Base-by-base conservation (phyloP, 345 rosid species). In the Angophora floribunda region DNA sequence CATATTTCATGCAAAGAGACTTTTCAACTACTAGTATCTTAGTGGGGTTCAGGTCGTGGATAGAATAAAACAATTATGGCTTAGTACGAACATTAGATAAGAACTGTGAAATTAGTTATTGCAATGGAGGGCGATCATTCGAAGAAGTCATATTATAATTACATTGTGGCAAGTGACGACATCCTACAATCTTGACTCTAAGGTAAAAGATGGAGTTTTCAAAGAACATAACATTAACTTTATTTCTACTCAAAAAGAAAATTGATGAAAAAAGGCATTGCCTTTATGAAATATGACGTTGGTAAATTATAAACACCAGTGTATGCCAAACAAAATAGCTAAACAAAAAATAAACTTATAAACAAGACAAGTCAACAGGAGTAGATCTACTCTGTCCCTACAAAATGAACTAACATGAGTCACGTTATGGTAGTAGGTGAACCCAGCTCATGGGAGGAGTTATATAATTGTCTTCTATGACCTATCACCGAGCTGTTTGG, bases 81-180 rank as follows among this genome's bases (percentile, higher is more conserved):
- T 28, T 0, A 0, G 28, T 5, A 28, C 28, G 7, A 28, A 61
- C 13, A 61, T 61, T 61, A 57, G n/a, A 24, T 24, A 24, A 57
- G 63, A 57, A 57, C 0, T 24, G 28, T 57, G n/a, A 57, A 24
- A 57, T 57, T 57, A 57, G 13, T 57, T 1, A 55, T 22, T 2
- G 11, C 4, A 5, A 22, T 8, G 4, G 61, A 55, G 26, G 61
- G 61, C 21, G 1, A 21, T 22, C 0, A 2, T 57, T 57, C 1
- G 63, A 57, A 57, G 26, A 57, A 0, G 13, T 57, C 63, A 57
- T 10, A 4, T 22, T 57, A 57, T 57, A 10, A 57, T 57, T 24
- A 24, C 0, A 4, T 57, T 1, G 0, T 9, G n/a, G n/a, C 63
- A 57, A 57, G 63, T 24, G n/a, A 24, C n/a, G 0, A 57, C 6